Percentiles rank a stretch among this genome's conserved stretches.
Evolutionary conservation across 305 asterid species (phyloP).

Genomic region (Fraxinus dipetala): DNA sequence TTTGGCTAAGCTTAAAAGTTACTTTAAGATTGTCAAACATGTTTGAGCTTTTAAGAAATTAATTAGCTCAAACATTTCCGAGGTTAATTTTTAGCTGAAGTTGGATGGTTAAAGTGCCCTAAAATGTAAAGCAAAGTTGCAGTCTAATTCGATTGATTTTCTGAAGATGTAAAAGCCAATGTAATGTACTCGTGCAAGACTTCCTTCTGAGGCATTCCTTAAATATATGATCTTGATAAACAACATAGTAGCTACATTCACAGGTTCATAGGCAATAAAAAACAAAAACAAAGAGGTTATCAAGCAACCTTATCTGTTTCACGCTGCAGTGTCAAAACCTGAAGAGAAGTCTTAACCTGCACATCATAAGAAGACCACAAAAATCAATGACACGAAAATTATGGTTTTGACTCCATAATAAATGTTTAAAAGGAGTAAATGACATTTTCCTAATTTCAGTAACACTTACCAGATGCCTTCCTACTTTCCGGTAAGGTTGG

Average conservation of each 20-base stretch:
- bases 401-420: conserved; percentile 10
- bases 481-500: conserved; percentile 82
- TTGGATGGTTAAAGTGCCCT: conserved; percentile 3
- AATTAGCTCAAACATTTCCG: background rate
- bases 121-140: conserved; percentile 4
- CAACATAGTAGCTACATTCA: background rate
- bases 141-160: background rate
- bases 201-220: background rate
- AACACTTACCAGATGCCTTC: conserved; percentile 68
- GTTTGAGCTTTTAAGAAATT: conserved; percentile 5
- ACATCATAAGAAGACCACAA: conserved; percentile 18
- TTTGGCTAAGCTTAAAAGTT: background rate
- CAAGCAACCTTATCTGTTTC: conserved; percentile 77
- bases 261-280: background rate
- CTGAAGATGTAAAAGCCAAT: background rate
- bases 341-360: conserved; percentile 93
- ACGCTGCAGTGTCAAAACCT: conserved; percentile 70
- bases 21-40: background rate
- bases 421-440: conserved; percentile 5
- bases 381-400: background rate
- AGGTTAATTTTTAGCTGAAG: conserved; percentile 11
- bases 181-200: background rate
- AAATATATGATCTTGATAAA: background rate
- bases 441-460: background rate
- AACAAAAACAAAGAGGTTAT: conserved; percentile 1